Base-by-base conservation (phyloP, 2,329 filamentous ascomycete genomes). In the Cladophialophora immunda region DNA sequence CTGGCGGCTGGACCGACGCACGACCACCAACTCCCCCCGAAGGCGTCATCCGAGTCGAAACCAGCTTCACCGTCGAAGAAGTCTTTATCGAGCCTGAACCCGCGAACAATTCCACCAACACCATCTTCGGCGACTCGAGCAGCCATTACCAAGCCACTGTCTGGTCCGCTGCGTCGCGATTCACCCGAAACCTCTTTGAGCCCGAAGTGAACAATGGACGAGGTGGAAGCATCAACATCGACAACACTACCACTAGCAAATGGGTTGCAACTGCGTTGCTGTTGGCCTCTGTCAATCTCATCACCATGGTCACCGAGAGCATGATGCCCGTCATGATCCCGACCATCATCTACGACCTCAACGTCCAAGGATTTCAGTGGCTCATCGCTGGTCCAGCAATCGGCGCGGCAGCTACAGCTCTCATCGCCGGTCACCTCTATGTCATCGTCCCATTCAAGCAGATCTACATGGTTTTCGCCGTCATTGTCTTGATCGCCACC, bases 341-440 rank as follows among this genome's bases (percentile, higher is more conserved):
- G 3, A 29, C 34, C 8, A 67, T 70, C 32, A 53, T 61, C 29
- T 67, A 63, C 36, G 65, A 70, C 32, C 29, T 67, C 13, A 57
- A 70, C 52, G 59, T 70, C 52, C 58, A 68, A 38, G 68, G 68
- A 19, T 65, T 70, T 34, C 57, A 65, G 32, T 70, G 68, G 68
- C 54, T 64, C 25, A 53, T 70, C 22, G 65, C 68, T 19, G 68
- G 58, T 59, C 50, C 65, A 25, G 65, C 65, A 15, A 61, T 66
- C 30, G 68, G 68, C 25, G 65, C 68, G 13, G 65, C 68, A 36
- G 62, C 68, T 3, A 61, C 65, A 4, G 56, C 62, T 30, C 62
- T 70, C 30, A 50, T 38, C 11, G 68, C 68, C 5, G 65, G 65
- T 30, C 68, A 70, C 25, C 47, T 70, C 59, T 70, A 70, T 36